phyloP scores from a whole-genome alignment of 2,329 filamentous ascomycete genomes.

The Sodiomyces alkalinus region DNA sequence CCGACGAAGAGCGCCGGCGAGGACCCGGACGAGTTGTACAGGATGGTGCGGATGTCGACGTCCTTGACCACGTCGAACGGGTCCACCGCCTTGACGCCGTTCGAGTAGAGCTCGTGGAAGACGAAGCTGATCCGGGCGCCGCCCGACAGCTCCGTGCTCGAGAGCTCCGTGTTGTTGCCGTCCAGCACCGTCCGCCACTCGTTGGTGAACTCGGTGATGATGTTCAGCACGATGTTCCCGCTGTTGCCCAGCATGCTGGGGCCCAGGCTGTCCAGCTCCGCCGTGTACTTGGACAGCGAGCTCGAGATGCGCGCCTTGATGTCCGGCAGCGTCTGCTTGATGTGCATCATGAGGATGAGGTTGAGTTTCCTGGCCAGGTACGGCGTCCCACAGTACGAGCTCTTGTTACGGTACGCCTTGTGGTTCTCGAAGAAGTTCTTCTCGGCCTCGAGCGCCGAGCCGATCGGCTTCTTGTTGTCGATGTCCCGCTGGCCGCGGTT shows the following conservation, averaged over 20 bases:
- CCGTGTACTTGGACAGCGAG: slow-evolving; percentile 79
- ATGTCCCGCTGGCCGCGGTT: slow-evolving; percentile 97
- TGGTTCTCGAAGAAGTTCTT: slow-evolving; percentile 97
- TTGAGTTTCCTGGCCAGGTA: slow-evolving; percentile 96
- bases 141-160: slow-evolving; percentile 84
- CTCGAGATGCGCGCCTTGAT: slow-evolving; percentile 96
- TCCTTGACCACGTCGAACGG: slow-evolving; percentile 97
- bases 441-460: slow-evolving; percentile 80
- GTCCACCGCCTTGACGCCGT: slow-evolving; percentile 94
- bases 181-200: slow-evolving; percentile 95
- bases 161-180: slow-evolving; percentile 91
- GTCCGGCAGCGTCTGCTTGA: slow-evolving; percentile 96
- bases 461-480: slow-evolving; percentile 93
- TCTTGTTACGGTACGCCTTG: slow-evolving; percentile 97
- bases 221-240: slow-evolving; percentile 91
- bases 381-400: slow-evolving; percentile 93
- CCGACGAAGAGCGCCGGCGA: slow-evolving; percentile 94
- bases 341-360: slow-evolving; percentile 99
- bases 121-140: slow-evolving; percentile 98
- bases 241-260: slow-evolving; percentile 94
- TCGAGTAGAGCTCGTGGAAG: slow-evolving; percentile 96
- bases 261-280: slow-evolving; percentile 69
- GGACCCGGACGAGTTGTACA: slow-evolving; percentile 98
- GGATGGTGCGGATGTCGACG: slow-evolving; percentile 87
- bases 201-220: slow-evolving; percentile 97